Percentiles rank a stretch among this genome's conserved stretches.
These are phyloP conservation scores for Aureobasidium sp. DNA, from an alignment of 2,329 filamentous ascomycete species.

Conservation along the genomic window DNA sequence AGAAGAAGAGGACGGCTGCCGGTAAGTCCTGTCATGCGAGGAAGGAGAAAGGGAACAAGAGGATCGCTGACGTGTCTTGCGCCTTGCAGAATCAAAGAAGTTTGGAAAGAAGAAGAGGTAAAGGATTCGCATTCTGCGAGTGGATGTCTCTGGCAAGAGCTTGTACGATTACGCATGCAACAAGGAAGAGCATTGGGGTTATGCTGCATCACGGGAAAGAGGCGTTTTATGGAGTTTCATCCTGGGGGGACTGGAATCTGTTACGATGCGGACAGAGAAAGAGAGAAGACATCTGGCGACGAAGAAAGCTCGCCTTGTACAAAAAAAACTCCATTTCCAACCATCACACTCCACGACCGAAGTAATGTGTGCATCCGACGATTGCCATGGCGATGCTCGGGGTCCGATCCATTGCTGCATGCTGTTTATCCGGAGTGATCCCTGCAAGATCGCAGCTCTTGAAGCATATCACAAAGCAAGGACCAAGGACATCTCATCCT, in stretches of 20 bases:
- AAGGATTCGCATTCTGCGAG: neutral
- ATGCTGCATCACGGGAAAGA: neutral
- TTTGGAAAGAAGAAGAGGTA: slow-evolving; percentile 14
- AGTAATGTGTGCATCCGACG: no score
- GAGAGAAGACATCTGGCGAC: neutral
- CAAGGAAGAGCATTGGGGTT: neutral
- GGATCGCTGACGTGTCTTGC: neutral
- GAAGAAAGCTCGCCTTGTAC: no score
- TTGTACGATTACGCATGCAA: neutral
- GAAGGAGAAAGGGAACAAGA: neutral
- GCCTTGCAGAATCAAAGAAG: slow-evolving; percentile 8
- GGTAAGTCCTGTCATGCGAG: slow-evolving; percentile 22
- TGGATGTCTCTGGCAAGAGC: neutral
- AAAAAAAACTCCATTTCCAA: no score
- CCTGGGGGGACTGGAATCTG: neutral
- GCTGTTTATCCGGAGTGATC: no score
- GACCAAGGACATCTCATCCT: no score
- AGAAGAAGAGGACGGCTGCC: slow-evolving; percentile 68
- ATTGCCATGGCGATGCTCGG: no score
- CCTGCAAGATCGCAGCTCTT: no score
- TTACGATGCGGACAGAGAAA: neutral
- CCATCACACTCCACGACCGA: no score
- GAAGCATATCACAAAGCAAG: no score
- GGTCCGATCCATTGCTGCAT: no score
- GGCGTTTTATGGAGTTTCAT: neutral